Evolutionary conservation across 2,329 filamentous ascomycete species (phyloP).

Genomic region (Pleoardoris graminearum): DNA sequence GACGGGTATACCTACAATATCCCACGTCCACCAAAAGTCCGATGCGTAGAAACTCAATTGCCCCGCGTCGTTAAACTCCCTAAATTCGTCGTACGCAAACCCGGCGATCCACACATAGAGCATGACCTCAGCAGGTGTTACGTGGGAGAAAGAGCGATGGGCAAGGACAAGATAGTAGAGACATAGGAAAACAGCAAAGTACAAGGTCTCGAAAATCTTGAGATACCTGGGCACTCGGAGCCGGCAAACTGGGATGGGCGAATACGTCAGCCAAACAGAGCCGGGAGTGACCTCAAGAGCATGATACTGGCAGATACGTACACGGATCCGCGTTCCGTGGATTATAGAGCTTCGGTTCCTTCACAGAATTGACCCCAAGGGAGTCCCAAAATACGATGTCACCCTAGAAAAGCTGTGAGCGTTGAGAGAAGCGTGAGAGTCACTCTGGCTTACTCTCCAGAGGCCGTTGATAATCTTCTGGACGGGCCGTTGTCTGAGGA

Average conservation of each 20-base stretch:
- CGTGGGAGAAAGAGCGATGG: constrained; percentile 65
- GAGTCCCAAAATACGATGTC: constrained; percentile 86
- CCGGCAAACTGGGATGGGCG: constrained; percentile 62
- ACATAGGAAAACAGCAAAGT: constrained; percentile 74
- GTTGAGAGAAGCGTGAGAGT: background rate
- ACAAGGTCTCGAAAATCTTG: constrained; percentile 80
- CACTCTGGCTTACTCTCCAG: constrained; percentile 55
- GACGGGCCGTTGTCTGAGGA: constrained; percentile 77
- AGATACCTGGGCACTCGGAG: constrained; percentile 80
- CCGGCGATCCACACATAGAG: constrained; percentile 86
- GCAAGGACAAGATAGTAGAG: constrained; percentile 88
- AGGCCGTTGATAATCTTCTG: constrained; percentile 84
- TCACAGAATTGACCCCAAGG: constrained; percentile 71
- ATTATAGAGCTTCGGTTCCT: constrained; percentile 78
- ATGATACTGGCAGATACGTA: constrained; percentile 3
- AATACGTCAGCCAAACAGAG: background rate
- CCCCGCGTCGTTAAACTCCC: constrained; percentile 78
- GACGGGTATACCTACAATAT: constrained; percentile 17
- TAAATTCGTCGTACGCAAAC: constrained; percentile 79
- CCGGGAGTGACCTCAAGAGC: background rate
- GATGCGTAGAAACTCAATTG: constrained; percentile 65
- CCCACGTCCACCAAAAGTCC: constrained; percentile 56
- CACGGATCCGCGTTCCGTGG: constrained; percentile 42
- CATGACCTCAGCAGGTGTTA: constrained; percentile 70
- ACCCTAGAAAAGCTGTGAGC: constrained; percentile 54